Conservation (phyloP, 805 yeast genomes). For the Candida hispaniensis region DNA sequence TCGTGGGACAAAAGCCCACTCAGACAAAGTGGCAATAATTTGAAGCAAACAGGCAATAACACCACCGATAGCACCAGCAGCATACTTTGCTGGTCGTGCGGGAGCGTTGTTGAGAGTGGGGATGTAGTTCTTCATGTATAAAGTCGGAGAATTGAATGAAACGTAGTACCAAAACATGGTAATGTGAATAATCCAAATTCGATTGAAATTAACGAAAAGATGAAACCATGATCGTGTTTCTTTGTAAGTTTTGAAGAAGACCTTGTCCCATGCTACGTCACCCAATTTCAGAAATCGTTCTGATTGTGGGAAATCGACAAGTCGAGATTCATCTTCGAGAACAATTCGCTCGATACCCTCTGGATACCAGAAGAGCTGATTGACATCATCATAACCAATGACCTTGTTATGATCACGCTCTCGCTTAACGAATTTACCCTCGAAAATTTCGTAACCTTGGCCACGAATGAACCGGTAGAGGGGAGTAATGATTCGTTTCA, state of each 20-base stretch:
- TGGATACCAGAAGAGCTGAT: conserved; percentile 98
- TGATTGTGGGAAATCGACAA: conserved; percentile 78
- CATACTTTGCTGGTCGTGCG: conserved; percentile 84
- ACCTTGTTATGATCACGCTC: conserved; percentile 59
- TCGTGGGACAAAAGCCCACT: conserved; percentile 95
- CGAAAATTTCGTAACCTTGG: conserved; percentile 51
- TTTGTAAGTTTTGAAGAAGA: conserved; percentile 89
- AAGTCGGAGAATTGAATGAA: conserved; percentile 83
- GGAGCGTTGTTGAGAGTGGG: conserved; percentile 82
- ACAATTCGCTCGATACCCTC: conserved; percentile 93
- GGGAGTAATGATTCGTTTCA: conserved; percentile 89
- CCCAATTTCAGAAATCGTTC: conserved; percentile 86
- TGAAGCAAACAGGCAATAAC: conserved; percentile 72
- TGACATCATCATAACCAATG: conserved; percentile 88
- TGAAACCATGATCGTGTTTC: conserved; percentile 98
- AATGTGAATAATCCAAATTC: conserved; percentile 94
- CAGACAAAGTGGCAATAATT: conserved; percentile 76
- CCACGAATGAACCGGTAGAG: conserved; percentile 55
- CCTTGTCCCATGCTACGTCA: conserved; percentile 84
- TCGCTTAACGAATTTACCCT: conserved; percentile 48
- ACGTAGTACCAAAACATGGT: conserved; percentile 89
- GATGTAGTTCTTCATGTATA: conserved; percentile 77
- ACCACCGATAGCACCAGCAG: conserved; percentile 89
- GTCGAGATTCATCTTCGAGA: conserved; percentile 83
- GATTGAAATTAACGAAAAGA: conserved; percentile 85